These are phyloP conservation scores for Leccinum fallax DNA, from an alignment of 1,284 basidiomycete genomes.

Conservation along the genomic window DNA sequence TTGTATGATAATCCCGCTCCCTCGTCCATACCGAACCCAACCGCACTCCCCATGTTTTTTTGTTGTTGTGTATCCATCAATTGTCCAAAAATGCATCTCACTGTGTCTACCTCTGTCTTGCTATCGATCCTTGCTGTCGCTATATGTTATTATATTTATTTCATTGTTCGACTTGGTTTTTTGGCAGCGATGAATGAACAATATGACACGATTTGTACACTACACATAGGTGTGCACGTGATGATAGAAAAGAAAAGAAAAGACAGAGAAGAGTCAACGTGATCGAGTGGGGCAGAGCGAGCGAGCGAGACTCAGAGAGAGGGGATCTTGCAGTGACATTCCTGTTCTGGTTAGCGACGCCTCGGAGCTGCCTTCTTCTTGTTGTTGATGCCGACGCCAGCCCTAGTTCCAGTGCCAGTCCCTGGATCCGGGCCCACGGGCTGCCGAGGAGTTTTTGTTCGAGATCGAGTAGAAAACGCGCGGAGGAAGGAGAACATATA, in stretches of 20 bases:
- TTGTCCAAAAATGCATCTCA: background rate
- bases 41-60: background rate
- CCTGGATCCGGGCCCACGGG: slow-evolving; percentile 3
- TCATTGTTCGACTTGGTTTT: background rate
- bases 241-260: background rate
- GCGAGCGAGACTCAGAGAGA: background rate
- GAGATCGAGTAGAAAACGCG: slow-evolving; percentile 4
- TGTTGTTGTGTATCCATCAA: background rate
- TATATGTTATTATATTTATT: background rate
- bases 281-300: background rate
- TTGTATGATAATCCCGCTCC: background rate
- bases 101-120: background rate
- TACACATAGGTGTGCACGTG: background rate
- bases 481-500: background rate
- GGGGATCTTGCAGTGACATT: background rate
- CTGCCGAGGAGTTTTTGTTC: slow-evolving; percentile 5
- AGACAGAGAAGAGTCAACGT: background rate
- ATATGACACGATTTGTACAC: background rate
- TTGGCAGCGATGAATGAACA: background rate
- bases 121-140: background rate
- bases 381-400: background rate
- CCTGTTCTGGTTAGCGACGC: slow-evolving; percentile 23
- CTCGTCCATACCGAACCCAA: background rate
- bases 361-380: slow-evolving; percentile 27
- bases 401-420: background rate